Evolutionary conservation across 2,329 filamentous ascomycete species (phyloP), one percentile per base, ranked within the genome.

Genomic region (Penicillium sp.): DNA sequence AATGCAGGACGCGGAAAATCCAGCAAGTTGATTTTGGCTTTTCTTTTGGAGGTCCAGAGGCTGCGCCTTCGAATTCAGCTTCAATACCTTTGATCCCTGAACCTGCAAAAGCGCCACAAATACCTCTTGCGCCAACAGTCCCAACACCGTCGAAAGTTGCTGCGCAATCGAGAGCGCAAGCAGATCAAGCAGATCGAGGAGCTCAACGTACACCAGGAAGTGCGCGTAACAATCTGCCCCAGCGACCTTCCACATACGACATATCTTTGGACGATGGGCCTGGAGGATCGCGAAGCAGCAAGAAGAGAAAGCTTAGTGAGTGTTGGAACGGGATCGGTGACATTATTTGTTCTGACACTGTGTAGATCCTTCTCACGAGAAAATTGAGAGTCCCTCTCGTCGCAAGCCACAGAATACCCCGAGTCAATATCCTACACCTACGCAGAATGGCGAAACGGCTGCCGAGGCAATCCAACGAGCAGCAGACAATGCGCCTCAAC

Each of bases 21-120:
- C 71, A 62, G 52, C 68, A 63, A 38, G 64, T 71, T 3, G 65
- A 71, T 45, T 76, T 76, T 48, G 71, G 68, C 11, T 73, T 76
- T 48, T 66, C 67, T 1, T 68, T 72, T 50, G 67, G 65, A 28
- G 50, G 41, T 8, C 51, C 61, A 16, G 50, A 48, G 10, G 36
- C 52, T 26, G 45, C 45, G 8, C 30, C 51, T 9, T 40, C 50
- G 25, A 46, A 52, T 12, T 48, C 65, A 29, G 41, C 50, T 37
- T 53, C 51, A n/a, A 52, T 48, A 37, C 37, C 47, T 27, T 41
- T 43, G 25, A 37, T 43, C 26, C 39, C 52, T 30, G 47, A 44
- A 29, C 38, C 52, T 14, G 41, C 42, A 16, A 45, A 42, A 31
- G 41, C 51, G 27, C 36, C 50, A 30, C 52, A 48, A 39, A 42